Percentiles rank a stretch among this genome's conserved stretches.
Conservation (phyloP, 2,329 filamentous ascomycete species). For the Colletotrichum australisinense region DNA sequence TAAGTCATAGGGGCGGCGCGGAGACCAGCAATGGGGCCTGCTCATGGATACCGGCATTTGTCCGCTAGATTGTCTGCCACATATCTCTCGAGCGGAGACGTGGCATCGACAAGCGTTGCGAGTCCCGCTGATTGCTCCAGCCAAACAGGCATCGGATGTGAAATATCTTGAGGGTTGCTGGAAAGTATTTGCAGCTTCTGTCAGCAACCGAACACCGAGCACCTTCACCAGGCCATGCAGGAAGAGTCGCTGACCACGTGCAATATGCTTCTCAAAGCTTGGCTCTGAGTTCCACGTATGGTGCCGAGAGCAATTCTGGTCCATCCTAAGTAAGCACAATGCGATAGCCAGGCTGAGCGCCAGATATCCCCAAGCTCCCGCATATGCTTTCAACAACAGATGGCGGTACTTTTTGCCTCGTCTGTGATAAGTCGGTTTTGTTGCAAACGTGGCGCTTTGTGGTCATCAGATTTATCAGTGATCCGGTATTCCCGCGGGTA, state of each 20-base stretch:
- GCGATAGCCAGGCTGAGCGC: conserved; percentile 8
- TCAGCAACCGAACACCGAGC: background rate
- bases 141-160: background rate
- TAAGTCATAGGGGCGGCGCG: background rate
- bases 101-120: background rate
- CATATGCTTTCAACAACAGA: background rate
- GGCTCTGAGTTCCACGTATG: background rate
- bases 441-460: background rate
- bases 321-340: background rate
- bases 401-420: background rate
- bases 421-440: background rate
- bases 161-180: background rate
- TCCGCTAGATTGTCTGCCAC: conserved; percentile 4
- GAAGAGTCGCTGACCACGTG: conserved; percentile 4
- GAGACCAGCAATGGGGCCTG: background rate
- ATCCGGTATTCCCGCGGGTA: background rate
- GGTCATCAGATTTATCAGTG: background rate
- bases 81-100: background rate
- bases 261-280: conserved; percentile 24
- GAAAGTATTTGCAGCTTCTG: background rate
- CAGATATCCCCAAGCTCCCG: background rate
- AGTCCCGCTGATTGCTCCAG: background rate
- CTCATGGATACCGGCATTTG: background rate
- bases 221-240: background rate
- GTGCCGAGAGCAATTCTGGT: background rate